A percentile compares a stretch with the other conserved stretches of the same genome.
Evolutionary conservation across 129 eudicot genomes (phyloP).

Genomic region (Solidago caesia): DNA sequence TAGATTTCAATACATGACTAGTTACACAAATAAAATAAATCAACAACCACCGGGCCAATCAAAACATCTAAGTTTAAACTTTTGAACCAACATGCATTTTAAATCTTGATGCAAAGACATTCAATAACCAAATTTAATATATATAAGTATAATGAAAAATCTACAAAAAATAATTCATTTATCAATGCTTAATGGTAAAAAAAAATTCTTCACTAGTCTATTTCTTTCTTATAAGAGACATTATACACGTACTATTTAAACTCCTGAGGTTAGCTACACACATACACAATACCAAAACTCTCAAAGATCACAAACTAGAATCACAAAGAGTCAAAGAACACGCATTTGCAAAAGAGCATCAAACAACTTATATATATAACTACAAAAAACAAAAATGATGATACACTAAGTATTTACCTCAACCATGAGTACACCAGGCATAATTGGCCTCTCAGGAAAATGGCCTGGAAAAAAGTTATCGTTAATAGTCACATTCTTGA

Average conservation of each 20-base stretch:
- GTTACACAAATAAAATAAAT: background rate
- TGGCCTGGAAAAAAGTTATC: constrained; percentile 96
- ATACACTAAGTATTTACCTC: constrained; percentile 66
- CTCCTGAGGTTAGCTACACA: too few species aligned
- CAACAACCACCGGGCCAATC: background rate
- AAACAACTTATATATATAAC: background rate
- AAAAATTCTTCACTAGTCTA: too few species aligned
- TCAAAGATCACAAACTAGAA: background rate
- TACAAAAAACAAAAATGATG: constrained; percentile 40
- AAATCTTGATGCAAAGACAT: background rate
- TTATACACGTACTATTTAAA: too few species aligned
- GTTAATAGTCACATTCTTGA: constrained; percentile 95
- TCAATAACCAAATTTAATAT: background rate
- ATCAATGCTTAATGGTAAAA: too few species aligned
- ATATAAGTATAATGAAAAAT: too few species aligned
- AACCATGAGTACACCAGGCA: constrained; percentile 99
- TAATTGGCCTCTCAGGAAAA: constrained; percentile 97
- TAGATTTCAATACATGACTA: background rate
- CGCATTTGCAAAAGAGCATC: constrained; percentile 10
- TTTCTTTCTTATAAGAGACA: too few species aligned
- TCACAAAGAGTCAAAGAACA: background rate
- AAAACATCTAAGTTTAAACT: background rate
- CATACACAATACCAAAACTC: too few species aligned
- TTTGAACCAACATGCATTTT: background rate
- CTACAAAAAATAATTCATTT: too few species aligned